Evolutionary conservation across 805 yeast genomes (phyloP).

Genomic region (Hanseniaspora mollemarum): DNA sequence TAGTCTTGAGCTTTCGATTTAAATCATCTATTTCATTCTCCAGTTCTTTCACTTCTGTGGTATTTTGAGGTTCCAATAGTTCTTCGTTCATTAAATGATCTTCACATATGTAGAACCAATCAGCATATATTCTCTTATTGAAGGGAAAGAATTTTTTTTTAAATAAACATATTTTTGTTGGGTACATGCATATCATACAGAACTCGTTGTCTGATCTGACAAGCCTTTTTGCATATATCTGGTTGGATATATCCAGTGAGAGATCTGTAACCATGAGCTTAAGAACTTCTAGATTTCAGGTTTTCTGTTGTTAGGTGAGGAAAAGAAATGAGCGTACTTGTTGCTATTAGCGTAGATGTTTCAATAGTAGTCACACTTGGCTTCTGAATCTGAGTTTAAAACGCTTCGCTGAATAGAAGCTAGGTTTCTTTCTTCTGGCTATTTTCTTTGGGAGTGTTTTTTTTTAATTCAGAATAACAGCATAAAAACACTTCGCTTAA

Average conservation of each 20-base stretch:
- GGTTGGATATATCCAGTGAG: neutral
- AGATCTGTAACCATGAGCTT: neutral
- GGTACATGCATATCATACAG: slow-evolving; percentile 6
- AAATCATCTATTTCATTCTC: neutral
- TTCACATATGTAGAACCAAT: slow-evolving; percentile 14
- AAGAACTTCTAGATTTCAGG: too few species aligned
- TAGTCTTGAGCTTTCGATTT: neutral
- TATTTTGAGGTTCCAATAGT: neutral
- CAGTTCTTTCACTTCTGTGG: slow-evolving; percentile 1
- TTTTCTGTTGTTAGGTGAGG: too few species aligned
- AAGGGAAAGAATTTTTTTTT: neutral
- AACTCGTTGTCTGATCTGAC: slow-evolving; percentile 1
- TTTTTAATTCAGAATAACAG: too few species aligned
- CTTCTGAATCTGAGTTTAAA: too few species aligned
- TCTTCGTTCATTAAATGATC: slow-evolving; percentile 1
- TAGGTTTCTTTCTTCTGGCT: too few species aligned
- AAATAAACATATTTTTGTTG: slow-evolving; percentile 6
- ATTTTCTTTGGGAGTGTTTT: too few species aligned
- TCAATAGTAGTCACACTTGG: too few species aligned
- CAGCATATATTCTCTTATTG: slow-evolving; percentile 1
- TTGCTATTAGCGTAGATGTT: too few species aligned
- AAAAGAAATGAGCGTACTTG: too few species aligned
- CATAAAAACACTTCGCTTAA: too few species aligned
- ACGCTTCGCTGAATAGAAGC: too few species aligned
- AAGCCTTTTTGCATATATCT: slow-evolving; percentile 1